Evolutionary conservation across 2,329 filamentous ascomycete genomes (phyloP).

Genomic region (Fusarium metavorans): DNA sequence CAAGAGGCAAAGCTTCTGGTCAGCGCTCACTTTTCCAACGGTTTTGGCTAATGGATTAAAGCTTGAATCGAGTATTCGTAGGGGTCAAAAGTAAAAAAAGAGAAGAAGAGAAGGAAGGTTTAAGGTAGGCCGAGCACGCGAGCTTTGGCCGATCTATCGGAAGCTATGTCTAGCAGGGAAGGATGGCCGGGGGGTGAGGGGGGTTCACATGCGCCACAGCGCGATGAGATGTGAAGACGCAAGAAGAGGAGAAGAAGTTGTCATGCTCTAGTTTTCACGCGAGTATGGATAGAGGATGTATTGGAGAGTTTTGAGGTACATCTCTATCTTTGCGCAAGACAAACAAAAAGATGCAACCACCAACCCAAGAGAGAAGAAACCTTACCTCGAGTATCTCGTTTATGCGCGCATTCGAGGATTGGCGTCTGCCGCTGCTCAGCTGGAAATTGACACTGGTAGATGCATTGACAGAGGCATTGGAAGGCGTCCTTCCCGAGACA

Average conservation of each 20-base stretch:
- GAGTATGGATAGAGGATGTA: not conserved
- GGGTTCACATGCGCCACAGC: conserved; percentile 27
- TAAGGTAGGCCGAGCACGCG: conserved; percentile 21
- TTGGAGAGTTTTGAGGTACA: not conserved
- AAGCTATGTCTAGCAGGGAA: conserved; percentile 35
- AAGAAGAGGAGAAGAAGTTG: not conserved
- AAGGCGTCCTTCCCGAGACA: conserved; percentile 25
- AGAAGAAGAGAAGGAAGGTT: not conserved
- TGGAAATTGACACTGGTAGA: conserved; percentile 22
- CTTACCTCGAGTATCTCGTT: conserved; percentile 61
- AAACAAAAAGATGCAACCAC: not conserved
- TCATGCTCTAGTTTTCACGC: not conserved
- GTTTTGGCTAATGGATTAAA: not conserved
- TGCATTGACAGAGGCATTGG: conserved; percentile 13
- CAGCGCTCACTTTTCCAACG: not conserved
- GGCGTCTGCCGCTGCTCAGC: conserved; percentile 39
- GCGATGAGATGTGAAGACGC: not conserved
- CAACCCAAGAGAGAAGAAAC: conserved; percentile 21
- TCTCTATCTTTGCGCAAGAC: not conserved
- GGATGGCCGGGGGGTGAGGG: not conserved
- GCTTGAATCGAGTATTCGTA: not conserved
- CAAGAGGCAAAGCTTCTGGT: conserved; percentile 6
- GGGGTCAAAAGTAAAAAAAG: not conserved
- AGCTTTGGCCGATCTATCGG: conserved; percentile 31
- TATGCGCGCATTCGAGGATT: conserved; percentile 55